Conservation (phyloP, 2,329 filamentous ascomycete genomes). For the Penicillium sp. region DNA sequence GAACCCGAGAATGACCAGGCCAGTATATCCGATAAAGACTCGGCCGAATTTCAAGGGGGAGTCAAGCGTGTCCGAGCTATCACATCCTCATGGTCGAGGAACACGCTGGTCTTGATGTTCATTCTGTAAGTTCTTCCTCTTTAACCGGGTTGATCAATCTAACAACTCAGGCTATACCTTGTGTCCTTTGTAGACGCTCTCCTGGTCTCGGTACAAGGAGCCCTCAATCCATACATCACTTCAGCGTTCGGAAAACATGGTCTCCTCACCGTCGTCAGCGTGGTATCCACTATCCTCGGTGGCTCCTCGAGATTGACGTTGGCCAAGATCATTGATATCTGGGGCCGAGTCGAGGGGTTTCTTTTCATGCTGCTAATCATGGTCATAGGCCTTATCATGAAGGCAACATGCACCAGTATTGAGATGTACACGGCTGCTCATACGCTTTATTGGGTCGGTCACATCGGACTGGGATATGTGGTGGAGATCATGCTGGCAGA, state of each 20-base stretch:
- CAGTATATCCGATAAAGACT: neutral
- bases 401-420: slow-evolving; percentile 10
- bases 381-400: slow-evolving; percentile 10
- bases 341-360: slow-evolving; percentile 12
- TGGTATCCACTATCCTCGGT: slow-evolving; percentile 12
- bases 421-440: slow-evolving; percentile 11
- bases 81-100: slow-evolving; percentile 5
- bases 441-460: slow-evolving; percentile 55
- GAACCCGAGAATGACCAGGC: neutral
- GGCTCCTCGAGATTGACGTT: slow-evolving; percentile 10
- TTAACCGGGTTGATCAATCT: neutral
- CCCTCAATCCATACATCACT: slow-evolving; percentile 9
- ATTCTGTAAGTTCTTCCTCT: slow-evolving; percentile 4
- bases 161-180: slow-evolving; percentile 5
- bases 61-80: slow-evolving; percentile 12
- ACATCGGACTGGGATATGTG: slow-evolving; percentile 57
- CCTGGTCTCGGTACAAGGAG: slow-evolving; percentile 1
- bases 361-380: slow-evolving; percentile 8
- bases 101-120: slow-evolving; percentile 10
- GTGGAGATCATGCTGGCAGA: slow-evolving; percentile 64
- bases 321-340: slow-evolving; percentile 11
- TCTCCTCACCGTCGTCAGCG: slow-evolving; percentile 9
- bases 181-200: slow-evolving; percentile 11
- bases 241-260: slow-evolving; percentile 8
- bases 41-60: slow-evolving; percentile 4